phyloP scores from a whole-genome alignment of 2,329 filamentous ascomycete genomes.

The Fusarium poae region DNA sequence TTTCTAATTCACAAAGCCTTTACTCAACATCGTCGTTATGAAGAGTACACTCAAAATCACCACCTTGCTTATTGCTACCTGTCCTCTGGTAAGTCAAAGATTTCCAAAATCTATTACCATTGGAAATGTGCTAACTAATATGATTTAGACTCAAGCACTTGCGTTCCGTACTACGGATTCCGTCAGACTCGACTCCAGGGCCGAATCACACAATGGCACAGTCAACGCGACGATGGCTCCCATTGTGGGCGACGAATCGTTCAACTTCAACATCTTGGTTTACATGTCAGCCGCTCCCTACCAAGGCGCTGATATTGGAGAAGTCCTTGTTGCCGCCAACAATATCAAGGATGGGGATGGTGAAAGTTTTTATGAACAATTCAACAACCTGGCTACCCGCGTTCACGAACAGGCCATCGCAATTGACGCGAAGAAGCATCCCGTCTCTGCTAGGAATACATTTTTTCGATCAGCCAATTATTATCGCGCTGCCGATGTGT shows the following conservation, averaged over 20 bases:
- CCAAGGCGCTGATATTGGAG: slow-evolving; percentile 46
- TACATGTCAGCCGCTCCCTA: slow-evolving; percentile 2
- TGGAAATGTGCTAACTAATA: neutral
- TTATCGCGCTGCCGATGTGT: slow-evolving; percentile 59
- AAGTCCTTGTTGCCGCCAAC: slow-evolving; percentile 52
- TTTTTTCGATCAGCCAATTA: slow-evolving; percentile 58
- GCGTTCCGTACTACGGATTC: neutral
- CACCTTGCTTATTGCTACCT: neutral
- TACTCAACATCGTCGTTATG: neutral
- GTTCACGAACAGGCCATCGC: slow-evolving; percentile 38
- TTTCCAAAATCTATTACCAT: neutral
- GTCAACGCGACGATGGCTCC: slow-evolving; percentile 12
- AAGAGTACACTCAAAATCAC: neutral
- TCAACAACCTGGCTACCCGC: slow-evolving; percentile 44
- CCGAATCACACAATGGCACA: neutral
- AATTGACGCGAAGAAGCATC: slow-evolving; percentile 39
- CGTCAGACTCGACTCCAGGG: neutral
- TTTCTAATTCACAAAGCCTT: neutral
- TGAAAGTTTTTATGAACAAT: slow-evolving; percentile 44
- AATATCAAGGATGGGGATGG: slow-evolving; percentile 45
- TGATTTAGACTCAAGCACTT: neutral
- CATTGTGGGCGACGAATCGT: slow-evolving; percentile 11
- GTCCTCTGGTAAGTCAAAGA: neutral
- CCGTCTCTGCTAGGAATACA: slow-evolving; percentile 45
- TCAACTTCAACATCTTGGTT: slow-evolving; percentile 18